phyloP scores from a whole-genome alignment of 495 filamentous ascomycete species.

The Bacidia rubella region DNA sequence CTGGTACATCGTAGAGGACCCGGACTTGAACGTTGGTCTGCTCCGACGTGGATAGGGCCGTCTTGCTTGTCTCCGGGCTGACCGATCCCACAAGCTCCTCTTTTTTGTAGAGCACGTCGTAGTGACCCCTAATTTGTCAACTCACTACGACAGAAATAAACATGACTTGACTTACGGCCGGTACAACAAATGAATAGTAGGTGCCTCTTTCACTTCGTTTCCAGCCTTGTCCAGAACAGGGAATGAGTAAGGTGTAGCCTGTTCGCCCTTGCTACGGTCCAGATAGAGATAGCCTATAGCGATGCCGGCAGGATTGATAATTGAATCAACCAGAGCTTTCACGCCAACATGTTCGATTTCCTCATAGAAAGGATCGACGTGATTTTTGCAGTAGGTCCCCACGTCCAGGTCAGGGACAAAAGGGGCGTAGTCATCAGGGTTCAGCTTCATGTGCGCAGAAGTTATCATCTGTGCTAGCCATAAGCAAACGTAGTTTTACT shows the following conservation, averaged over 20 bases:
- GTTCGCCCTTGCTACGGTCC: slow-evolving; percentile 68
- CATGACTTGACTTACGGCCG: slow-evolving; percentile 60
- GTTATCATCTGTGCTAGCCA: slow-evolving; percentile 53
- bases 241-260: slow-evolving; percentile 42
- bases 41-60: slow-evolving; percentile 59
- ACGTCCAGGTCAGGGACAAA: slow-evolving; percentile 52
- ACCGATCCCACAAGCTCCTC: slow-evolving; percentile 36
- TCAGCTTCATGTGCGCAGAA: slow-evolving; percentile 71
- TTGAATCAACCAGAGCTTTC: slow-evolving; percentile 58
- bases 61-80: slow-evolving; percentile 61
- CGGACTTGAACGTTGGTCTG: slow-evolving; percentile 35
- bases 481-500: background rate
- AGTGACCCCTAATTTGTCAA: slow-evolving; percentile 60
- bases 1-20: slow-evolving; percentile 35
- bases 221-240: slow-evolving; percentile 34
- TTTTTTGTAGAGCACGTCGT: slow-evolving; percentile 78
- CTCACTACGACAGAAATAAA: background rate
- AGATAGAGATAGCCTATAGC: slow-evolving; percentile 82
- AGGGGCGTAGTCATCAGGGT: slow-evolving; percentile 50
- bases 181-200: slow-evolving; percentile 53
- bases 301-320: slow-evolving; percentile 68
- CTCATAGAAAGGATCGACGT: slow-evolving; percentile 57
- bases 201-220: slow-evolving; percentile 23
- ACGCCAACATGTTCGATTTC: slow-evolving; percentile 89
- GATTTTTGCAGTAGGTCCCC: slow-evolving; percentile 52